Base-by-base conservation (phyloP, 768 basidiomycete genomes). In the Mycena crocata region DNA sequence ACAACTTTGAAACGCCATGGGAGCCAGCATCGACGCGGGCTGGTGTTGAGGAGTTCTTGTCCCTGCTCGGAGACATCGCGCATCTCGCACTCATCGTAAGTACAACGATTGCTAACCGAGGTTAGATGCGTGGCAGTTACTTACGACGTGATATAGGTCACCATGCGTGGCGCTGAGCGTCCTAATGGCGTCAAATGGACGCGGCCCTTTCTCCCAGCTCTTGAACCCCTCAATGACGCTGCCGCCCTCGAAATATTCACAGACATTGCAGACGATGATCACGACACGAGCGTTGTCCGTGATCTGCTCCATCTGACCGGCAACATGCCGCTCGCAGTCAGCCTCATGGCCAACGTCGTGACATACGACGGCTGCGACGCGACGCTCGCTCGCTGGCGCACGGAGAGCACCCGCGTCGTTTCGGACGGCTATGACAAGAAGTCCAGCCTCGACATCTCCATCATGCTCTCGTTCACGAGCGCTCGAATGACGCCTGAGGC, bases 1-100 rank as follows among this genome's bases (percentile, higher is more conserved):
- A 64, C 30, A 64, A 64, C 35, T 42, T 64, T 17, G 63, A 64
- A n/a, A 57, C 63, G 5, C 19, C 46, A 21, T 64, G 63, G 63
- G 63, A 64, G 30, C 30, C 35, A 1, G 0, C 30, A 4, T 23
- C 30, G 2, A 26, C 21, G 0, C 55, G 55, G 14, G 4, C 17
- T 9, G 54, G 12, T 6, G 35, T 57, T 2, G 63, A 64, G 24
- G 45, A 50, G n/a, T 64, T 64, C 26, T 14, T 64, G 1, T 48
- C 63, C 7, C 14, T 39, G 19, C 39, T 64, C 0, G 10, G 46
- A 2, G 55, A 51, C 19, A 21, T 57, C 1, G 17, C 42, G 19
- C 24, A 49, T 26, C 37, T 64, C 2, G 52, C 54, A 21, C 24
- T 64, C 7, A 30, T 64, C 17, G 62, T 63, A 14, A 23, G 62